phyloP scores from a whole-genome alignment of 202 grass and related monocot genomes.

The Eragrostis tef region DNA sequence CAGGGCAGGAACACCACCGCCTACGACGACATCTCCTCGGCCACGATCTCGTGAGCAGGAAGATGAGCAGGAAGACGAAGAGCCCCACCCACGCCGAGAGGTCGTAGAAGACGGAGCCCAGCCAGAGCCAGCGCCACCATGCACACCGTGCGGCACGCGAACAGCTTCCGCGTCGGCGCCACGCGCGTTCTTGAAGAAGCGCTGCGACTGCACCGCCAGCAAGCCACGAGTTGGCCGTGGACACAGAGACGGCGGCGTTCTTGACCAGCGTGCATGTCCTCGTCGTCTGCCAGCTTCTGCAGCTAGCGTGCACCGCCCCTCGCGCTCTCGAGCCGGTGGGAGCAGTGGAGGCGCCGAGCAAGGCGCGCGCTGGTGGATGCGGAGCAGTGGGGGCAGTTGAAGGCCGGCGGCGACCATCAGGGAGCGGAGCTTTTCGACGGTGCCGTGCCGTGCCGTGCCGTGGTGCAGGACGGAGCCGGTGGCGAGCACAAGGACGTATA shows the following conservation, averaged over 20 bases:
- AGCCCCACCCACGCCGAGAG: constrained; percentile 71
- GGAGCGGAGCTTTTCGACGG: constrained; percentile 56
- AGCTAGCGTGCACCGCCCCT: constrained; percentile 68
- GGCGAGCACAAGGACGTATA: constrained; percentile 85
- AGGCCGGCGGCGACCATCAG: constrained; percentile 60
- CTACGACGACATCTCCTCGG: constrained; percentile 80
- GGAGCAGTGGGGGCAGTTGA: constrained; percentile 64
- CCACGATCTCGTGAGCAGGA: constrained; percentile 85
- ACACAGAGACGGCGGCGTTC: too few relatives aligned
- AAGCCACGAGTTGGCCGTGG: constrained; percentile 44
- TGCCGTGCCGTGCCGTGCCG: constrained; percentile 74
- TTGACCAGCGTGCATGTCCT: too few relatives aligned
- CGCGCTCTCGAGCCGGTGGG: neutral
- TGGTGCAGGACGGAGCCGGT: constrained; percentile 78
- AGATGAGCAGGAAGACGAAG: constrained; percentile 90
- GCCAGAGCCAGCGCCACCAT: constrained; percentile 77
- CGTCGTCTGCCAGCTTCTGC: constrained; percentile 57
- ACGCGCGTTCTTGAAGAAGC: constrained; percentile 90
- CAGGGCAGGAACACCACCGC: constrained; percentile 74
- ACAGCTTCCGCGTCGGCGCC: constrained; percentile 75
- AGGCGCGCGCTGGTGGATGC: constrained; percentile 41
- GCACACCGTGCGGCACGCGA: constrained; percentile 76
- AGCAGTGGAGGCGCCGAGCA: too few relatives aligned
- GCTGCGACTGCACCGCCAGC: constrained; percentile 66
- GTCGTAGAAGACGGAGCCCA: constrained; percentile 90